Evolutionary conservation across 2,329 filamentous ascomycete genomes (phyloP).

Genomic region (Aspergillus sp.): DNA sequence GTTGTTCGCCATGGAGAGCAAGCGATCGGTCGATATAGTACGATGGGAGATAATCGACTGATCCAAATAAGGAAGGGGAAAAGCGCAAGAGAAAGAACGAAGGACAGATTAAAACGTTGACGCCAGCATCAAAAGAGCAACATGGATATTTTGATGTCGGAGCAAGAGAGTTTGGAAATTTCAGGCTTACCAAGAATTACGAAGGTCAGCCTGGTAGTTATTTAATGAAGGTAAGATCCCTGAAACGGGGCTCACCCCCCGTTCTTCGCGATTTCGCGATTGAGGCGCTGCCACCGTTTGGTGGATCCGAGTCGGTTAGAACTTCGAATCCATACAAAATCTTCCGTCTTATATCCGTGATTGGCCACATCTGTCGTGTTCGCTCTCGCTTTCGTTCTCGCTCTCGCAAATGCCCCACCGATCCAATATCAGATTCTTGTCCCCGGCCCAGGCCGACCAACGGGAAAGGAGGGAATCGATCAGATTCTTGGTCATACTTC

Average conservation of each 20-base stretch:
- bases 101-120: background rate
- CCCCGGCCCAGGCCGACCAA: background rate
- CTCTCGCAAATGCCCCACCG: slow-evolving; percentile 19
- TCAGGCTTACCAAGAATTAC: background rate
- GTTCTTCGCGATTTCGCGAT: background rate
- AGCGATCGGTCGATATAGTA: background rate
- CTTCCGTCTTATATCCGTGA: background rate
- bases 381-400: slow-evolving; percentile 29
- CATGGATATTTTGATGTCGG: background rate
- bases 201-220: background rate
- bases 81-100: background rate
- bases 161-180: background rate
- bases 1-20: background rate
- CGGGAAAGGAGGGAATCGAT: background rate
- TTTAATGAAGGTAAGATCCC: background rate
- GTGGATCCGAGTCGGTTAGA: slow-evolving; percentile 9
- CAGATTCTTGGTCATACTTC: background rate
- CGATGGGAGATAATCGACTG: background rate
- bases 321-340: background rate
- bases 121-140: background rate
- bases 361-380: slow-evolving; percentile 22
- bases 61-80: background rate
- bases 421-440: slow-evolving; percentile 1
- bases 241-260: background rate
- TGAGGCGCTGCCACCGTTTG: slow-evolving; percentile 1